Evolutionary conservation across 768 basidiomycete genomes (phyloP).

Genomic region (Grammothele lineata): DNA sequence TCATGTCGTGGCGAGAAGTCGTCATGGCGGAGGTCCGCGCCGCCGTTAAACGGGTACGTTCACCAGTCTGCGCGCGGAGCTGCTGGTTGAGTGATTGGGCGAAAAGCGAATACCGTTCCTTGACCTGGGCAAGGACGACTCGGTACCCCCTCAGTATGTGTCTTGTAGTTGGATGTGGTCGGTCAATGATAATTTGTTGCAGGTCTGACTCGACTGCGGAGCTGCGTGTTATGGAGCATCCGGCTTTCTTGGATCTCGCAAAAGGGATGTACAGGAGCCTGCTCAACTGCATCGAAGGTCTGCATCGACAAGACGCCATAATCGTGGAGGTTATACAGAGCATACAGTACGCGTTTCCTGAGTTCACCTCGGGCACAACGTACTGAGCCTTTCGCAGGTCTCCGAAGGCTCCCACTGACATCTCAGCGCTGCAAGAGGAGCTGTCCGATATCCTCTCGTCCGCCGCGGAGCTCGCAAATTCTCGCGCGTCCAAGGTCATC

Average conservation of each 20-base stretch:
- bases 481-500: slow-evolving; percentile 76
- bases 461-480: slow-evolving; percentile 81
- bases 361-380: too few species aligned
- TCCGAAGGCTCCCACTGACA: slow-evolving; percentile 34
- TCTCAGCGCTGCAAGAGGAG: slow-evolving; percentile 55
- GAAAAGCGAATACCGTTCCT: slow-evolving; percentile 57
- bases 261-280: slow-evolving; percentile 57
- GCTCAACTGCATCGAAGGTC: slow-evolving; percentile 60
- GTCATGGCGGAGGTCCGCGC: slow-evolving; percentile 57
- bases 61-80: too few species aligned
- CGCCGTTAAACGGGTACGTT: slow-evolving; percentile 55
- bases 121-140: slow-evolving; percentile 50
- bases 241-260: slow-evolving; percentile 62
- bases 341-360: slow-evolving; percentile 31
- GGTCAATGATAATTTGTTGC: background rate
- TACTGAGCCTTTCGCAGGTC: slow-evolving; percentile 27
- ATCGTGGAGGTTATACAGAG: slow-evolving; percentile 56
- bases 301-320: slow-evolving; percentile 56
- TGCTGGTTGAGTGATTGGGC: background rate
- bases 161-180: slow-evolving; percentile 1
- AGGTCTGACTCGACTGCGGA: slow-evolving; percentile 49
- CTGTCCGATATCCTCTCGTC: slow-evolving; percentile 74
- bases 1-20: slow-evolving; percentile 65
- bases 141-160: slow-evolving; percentile 23
- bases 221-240: slow-evolving; percentile 63